Conservation (phyloP, 2,329 filamentous ascomycete genomes). For the Cladophialophora psammophila region DNA sequence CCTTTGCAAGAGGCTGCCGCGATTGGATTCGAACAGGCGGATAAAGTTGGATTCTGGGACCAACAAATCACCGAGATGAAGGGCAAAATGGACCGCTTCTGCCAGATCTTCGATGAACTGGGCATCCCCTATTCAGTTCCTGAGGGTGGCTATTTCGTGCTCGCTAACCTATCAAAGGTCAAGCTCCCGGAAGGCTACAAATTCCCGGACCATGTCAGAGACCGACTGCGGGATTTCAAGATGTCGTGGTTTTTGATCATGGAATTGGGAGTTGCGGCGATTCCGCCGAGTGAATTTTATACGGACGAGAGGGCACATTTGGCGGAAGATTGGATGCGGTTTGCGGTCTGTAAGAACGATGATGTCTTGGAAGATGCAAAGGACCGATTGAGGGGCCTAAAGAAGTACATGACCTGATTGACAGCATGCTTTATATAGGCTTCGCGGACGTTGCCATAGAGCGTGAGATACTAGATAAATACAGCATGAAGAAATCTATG, state of each 20-base stretch:
- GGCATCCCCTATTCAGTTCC: slow-evolving; percentile 85
- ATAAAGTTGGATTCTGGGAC: slow-evolving; percentile 86
- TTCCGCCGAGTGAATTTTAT: slow-evolving; percentile 97
- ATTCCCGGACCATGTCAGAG: slow-evolving; percentile 88
- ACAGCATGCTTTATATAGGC: neutral
- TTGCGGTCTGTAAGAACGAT: slow-evolving; percentile 96
- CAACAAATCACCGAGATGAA: slow-evolving; percentile 85
- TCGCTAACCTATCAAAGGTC: slow-evolving; percentile 91
- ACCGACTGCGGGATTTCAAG: slow-evolving; percentile 89
- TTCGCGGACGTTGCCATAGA: neutral
- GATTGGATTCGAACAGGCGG: slow-evolving; percentile 91
- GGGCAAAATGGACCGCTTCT: slow-evolving; percentile 85
- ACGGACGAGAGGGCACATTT: slow-evolving; percentile 82
- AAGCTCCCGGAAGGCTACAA: slow-evolving; percentile 82
- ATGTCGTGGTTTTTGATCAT: slow-evolving; percentile 96
- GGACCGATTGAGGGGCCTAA: slow-evolving; percentile 74
- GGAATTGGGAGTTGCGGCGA: slow-evolving; percentile 92
- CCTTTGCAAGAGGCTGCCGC: slow-evolving; percentile 94
- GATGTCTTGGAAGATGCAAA: slow-evolving; percentile 81
- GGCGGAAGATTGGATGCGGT: slow-evolving; percentile 91
- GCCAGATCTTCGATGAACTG: slow-evolving; percentile 78
- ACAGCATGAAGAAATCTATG: neutral
- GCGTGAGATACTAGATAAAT: neutral
- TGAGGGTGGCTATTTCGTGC: slow-evolving; percentile 96
- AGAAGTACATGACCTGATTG: slow-evolving; percentile 66